These are phyloP conservation scores for Calonectria leucothoes DNA, from an alignment of 2,329 filamentous ascomycete genomes.

Conservation along the genomic window DNA sequence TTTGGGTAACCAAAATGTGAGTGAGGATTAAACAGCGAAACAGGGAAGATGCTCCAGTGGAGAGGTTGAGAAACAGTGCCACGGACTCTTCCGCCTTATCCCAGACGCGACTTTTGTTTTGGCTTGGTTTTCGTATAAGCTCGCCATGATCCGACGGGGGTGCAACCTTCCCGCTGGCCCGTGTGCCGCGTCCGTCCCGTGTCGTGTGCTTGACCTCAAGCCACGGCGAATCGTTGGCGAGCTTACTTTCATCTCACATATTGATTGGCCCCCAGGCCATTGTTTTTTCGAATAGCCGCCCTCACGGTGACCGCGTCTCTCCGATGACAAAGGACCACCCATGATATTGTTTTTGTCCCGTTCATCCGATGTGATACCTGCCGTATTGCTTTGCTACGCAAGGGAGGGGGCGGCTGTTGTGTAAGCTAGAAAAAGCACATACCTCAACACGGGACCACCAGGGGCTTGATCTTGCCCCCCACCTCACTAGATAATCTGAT, in stretches of 20 bases:
- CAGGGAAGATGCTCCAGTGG: too few species aligned
- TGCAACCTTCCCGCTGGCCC: background rate
- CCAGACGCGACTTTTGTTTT: background rate
- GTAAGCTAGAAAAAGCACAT: slow-evolving; percentile 6
- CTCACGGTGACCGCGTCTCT: slow-evolving; percentile 11
- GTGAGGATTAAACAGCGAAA: too few species aligned
- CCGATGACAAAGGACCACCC: background rate
- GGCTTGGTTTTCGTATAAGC: background rate
- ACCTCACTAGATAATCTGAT: background rate
- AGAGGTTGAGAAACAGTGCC: background rate
- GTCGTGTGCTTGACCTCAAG: background rate
- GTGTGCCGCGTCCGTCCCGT: background rate
- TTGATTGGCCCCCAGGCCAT: slow-evolving; percentile 8
- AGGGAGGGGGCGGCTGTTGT: background rate
- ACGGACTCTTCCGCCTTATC: background rate
- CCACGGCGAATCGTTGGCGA: background rate
- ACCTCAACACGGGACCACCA: background rate
- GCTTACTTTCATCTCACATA: background rate
- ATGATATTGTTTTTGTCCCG: background rate
- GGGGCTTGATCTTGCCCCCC: background rate
- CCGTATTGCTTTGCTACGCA: background rate
- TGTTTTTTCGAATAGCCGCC: slow-evolving; percentile 8
- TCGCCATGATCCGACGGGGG: background rate
- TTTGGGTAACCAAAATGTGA: background rate
- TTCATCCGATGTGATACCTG: background rate